phyloP scores from a whole-genome alignment of 768 basidiomycete species.

The Lepiota brunneoincarnata region DNA sequence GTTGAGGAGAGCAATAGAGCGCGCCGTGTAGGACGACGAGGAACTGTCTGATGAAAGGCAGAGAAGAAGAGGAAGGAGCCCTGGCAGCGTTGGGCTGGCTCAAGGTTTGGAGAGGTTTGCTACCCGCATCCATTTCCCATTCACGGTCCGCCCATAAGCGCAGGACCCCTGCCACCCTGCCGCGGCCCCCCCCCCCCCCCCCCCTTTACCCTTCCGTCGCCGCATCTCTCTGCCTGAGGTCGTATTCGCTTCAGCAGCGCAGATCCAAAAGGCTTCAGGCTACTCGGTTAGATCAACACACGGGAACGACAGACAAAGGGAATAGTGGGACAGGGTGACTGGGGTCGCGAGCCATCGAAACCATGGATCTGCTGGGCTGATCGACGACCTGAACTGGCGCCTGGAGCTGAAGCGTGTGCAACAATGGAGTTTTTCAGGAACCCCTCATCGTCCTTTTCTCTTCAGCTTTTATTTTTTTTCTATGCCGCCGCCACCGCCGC shows the following conservation, averaged over 20 bases:
- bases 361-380: conserved; percentile 4
- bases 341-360: conserved; percentile 6
- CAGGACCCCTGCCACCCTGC: not conserved
- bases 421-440: conserved; percentile 2
- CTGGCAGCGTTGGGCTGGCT: conserved; percentile 8
- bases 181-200: no score
- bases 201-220: not conserved
- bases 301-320: not conserved
- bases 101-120: conserved; percentile 7
- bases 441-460: not conserved
- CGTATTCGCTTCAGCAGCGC: not conserved
- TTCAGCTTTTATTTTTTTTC: not conserved
- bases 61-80: conserved; percentile 6
- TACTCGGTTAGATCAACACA: not conserved
- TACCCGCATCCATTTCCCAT: conserved; percentile 6
- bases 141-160: conserved; percentile 6
- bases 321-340: not conserved
- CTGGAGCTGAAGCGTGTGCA: not conserved
- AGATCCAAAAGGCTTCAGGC: not conserved
- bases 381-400: not conserved
- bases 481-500: conserved; percentile 1
- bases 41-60: conserved; percentile 8
- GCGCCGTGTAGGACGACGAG: not conserved
- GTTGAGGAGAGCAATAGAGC: not conserved
- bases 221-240: not conserved